Conservation (phyloP, 1,284 basidiomycete genomes). For the Clitocybe nebularis region DNA sequence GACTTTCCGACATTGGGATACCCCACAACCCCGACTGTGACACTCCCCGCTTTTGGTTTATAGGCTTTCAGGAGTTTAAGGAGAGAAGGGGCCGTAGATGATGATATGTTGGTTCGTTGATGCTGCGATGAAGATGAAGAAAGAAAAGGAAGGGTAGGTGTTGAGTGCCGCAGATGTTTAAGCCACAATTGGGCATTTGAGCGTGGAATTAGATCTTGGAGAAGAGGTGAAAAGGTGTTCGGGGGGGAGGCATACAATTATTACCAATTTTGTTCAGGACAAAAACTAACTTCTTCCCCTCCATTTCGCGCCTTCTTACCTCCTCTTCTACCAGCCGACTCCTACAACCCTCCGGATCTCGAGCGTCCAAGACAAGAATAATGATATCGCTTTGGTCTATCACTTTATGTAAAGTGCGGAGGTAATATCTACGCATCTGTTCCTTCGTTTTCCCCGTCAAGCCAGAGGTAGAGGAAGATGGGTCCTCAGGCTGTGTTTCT, state of each 20-base stretch:
- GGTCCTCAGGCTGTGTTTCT: conserved; percentile 27
- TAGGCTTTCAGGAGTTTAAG: conserved; percentile 91
- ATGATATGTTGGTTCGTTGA: conserved; percentile 79
- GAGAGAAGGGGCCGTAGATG: conserved; percentile 75
- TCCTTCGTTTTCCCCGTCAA: conserved; percentile 55
- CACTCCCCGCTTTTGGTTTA: conserved; percentile 68
- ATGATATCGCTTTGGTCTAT: conserved; percentile 92
- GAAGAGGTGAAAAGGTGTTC: too few relatives aligned
- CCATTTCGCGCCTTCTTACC: conserved; percentile 75
- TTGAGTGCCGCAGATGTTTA: conserved; percentile 84
- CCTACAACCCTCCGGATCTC: conserved; percentile 89
- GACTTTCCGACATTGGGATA: conserved; percentile 99
- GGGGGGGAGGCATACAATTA: conserved; percentile 16
- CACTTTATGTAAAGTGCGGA: conserved; percentile 83
- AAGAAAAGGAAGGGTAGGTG: conserved; percentile 93
- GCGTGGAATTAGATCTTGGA: conserved; percentile 82
- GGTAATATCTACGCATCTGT: conserved; percentile 64
- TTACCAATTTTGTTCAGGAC: conserved; percentile 91
- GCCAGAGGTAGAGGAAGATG: conserved; percentile 27
- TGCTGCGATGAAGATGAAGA: conserved; percentile 82
- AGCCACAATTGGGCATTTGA: conserved; percentile 92
- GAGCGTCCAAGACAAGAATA: conserved; percentile 83
- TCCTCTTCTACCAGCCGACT: conserved; percentile 89
- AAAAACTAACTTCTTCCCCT: conserved; percentile 87
- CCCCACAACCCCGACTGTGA: conserved; percentile 93